Percentiles rank a stretch among this genome's conserved stretches.
Evolutionary conservation across 192 early-diverging fungal genomes (phyloP).

Genomic region (Phycomyces nitens): DNA sequence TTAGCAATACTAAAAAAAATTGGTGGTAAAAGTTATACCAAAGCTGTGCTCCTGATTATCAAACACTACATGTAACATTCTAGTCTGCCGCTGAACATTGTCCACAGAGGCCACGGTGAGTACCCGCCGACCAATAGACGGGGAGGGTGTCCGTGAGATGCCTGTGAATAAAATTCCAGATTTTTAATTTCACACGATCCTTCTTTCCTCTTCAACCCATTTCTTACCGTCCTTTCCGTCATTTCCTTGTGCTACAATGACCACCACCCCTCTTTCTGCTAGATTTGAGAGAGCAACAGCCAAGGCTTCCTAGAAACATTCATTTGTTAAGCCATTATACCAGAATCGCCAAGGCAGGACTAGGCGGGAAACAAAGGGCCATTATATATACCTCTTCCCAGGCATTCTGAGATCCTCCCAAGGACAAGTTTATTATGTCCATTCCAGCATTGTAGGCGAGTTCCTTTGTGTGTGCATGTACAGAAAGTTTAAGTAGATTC

Average conservation of each 20-base stretch:
- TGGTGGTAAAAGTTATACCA: slow-evolving; percentile 1
- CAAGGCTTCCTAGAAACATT: slow-evolving; percentile 7
- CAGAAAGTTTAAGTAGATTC: too few species aligned
- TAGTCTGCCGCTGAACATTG: slow-evolving; percentile 28
- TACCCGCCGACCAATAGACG: slow-evolving; percentile 50
- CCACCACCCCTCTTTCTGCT: slow-evolving; percentile 2
- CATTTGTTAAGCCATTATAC: too few species aligned
- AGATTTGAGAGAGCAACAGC: slow-evolving; percentile 19
- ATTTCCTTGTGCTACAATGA: slow-evolving; percentile 25
- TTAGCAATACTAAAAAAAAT: too few species aligned
- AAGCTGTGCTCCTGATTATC: not conserved
- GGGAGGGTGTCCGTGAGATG: slow-evolving; percentile 40
- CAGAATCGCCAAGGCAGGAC: too few species aligned
- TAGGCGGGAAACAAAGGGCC: not conserved
- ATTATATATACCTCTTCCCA: slow-evolving; percentile 56
- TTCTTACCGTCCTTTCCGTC: slow-evolving; percentile 19
- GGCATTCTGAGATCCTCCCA: slow-evolving; percentile 60
- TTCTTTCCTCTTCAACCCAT: not conserved
- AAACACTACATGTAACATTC: not conserved
- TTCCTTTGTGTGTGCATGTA: slow-evolving; percentile 1
- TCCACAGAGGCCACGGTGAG: slow-evolving; percentile 56
- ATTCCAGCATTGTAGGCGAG: slow-evolving; percentile 36
- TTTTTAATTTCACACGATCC: not conserved
- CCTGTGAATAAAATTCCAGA: slow-evolving; percentile 6
- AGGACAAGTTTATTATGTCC: slow-evolving; percentile 80